A percentile compares a stretch with the other conserved stretches of the same genome.
Conservation (phyloP, 495 filamentous ascomycete genomes). For the Peziza echinospora region DNA sequence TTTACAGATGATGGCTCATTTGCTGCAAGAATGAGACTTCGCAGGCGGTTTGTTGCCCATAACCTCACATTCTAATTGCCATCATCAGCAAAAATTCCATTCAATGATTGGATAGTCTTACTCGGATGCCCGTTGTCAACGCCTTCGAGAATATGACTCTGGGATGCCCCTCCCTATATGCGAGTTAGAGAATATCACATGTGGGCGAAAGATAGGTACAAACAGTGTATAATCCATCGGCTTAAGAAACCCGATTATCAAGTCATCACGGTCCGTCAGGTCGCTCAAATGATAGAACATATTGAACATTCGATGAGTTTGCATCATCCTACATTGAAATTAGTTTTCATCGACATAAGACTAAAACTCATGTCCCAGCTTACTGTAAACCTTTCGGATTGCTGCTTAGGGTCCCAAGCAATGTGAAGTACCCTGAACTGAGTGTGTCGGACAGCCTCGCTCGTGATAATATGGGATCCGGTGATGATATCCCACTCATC, state of each 20-base stretch:
- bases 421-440: constrained; percentile 78
- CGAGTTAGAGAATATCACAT: not conserved
- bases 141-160: constrained; percentile 84
- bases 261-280: constrained; percentile 66
- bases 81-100: constrained; percentile 15
- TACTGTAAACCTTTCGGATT: constrained; percentile 51
- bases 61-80: not conserved
- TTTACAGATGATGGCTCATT: constrained; percentile 6
- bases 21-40: constrained; percentile 13
- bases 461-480: constrained; percentile 65
- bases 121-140: constrained; percentile 73
- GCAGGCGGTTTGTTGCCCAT: constrained; percentile 19
- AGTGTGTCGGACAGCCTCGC: constrained; percentile 66
- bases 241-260: constrained; percentile 63
- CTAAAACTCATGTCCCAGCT: not conserved
- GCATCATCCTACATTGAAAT: constrained; percentile 41
- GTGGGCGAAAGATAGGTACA: not conserved
- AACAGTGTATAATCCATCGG: constrained; percentile 76
- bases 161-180: constrained; percentile 47
- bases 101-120: not conserved
- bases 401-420: constrained; percentile 66
- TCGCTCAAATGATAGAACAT: constrained; percentile 99
- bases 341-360: not conserved
- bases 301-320: constrained; percentile 90
- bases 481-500: constrained; percentile 74